Conservation (phyloP, 1,139 yeast genomes). For the Magnusiomyces sp. region DNA sequence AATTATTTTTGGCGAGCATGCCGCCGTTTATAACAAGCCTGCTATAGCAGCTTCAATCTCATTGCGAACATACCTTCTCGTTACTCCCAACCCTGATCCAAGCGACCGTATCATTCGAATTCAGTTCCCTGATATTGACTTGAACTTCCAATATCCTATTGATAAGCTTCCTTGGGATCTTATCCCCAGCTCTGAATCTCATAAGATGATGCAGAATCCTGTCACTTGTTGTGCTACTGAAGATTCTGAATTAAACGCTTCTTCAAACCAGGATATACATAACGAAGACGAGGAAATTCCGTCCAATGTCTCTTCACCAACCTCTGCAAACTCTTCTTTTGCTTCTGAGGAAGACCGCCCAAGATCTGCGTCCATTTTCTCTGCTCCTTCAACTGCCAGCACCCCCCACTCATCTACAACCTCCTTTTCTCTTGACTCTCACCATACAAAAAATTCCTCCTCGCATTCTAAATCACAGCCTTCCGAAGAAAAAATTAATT, state of each 20-base stretch:
- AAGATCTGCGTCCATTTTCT: too few relatives aligned
- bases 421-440: constrained; percentile 6
- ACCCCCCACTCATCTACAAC: too few relatives aligned
- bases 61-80: constrained; percentile 70
- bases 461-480: constrained; percentile 31
- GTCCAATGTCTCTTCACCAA: constrained; percentile 11
- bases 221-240: too few relatives aligned
- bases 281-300: too few relatives aligned
- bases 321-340: neutral
- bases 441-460: constrained; percentile 27
- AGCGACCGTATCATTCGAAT: constrained; percentile 40
- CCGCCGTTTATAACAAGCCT: constrained; percentile 88
- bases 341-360: too few relatives aligned
- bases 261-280: too few relatives aligned
- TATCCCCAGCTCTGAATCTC: constrained; percentile 7
- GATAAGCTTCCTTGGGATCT: constrained; percentile 45
- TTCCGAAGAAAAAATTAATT: too few relatives aligned
- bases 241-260: too few relatives aligned
- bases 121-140: constrained; percentile 75
- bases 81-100: constrained; percentile 31
- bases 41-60: constrained; percentile 88
- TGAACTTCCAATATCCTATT: constrained; percentile 55
- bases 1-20: constrained; percentile 92
- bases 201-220: neutral
- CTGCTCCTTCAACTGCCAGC: too few relatives aligned